These are phyloP conservation scores for Cladosporium oxysporum DNA, from an alignment of 2,329 filamentous ascomycete species.

Conservation along the genomic window DNA sequence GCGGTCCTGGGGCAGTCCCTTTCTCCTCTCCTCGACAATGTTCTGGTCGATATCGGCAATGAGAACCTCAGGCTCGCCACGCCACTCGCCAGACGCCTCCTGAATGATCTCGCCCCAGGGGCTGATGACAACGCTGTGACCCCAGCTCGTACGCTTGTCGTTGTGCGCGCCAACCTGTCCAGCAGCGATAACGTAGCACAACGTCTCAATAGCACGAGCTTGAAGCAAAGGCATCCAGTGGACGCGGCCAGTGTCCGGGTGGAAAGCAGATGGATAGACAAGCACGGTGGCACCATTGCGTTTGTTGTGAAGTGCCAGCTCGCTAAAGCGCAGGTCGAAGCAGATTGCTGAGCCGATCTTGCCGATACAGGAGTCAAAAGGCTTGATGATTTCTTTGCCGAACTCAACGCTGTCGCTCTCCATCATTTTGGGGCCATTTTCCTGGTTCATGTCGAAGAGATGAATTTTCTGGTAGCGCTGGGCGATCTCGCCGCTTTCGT, in stretches of 20 bases:
- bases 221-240: constrained; percentile 84
- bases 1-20: constrained; percentile 38
- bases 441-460: constrained; percentile 70
- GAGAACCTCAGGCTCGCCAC: constrained; percentile 45
- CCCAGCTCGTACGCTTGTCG: constrained; percentile 77
- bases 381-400: constrained; percentile 63
- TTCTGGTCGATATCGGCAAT: constrained; percentile 43
- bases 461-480: constrained; percentile 85
- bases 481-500: constrained; percentile 58
- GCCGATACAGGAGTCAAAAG: constrained; percentile 73
- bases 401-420: constrained; percentile 70
- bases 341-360: constrained; percentile 80
- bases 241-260: constrained; percentile 76
- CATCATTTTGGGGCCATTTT: constrained; percentile 58
- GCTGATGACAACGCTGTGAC: constrained; percentile 80
- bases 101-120: constrained; percentile 80
- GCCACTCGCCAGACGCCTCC: constrained; percentile 56
- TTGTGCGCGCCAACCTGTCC: constrained; percentile 78
- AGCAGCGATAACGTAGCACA: constrained; percentile 83
- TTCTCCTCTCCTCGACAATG: constrained; percentile 41
- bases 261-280: constrained; percentile 89
- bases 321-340: constrained; percentile 86
- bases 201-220: constrained; percentile 82
- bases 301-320: constrained; percentile 68
- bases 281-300: constrained; percentile 71